Percentiles rank a stretch among this genome's conserved stretches.
Evolutionary conservation across 768 basidiomycete genomes (phyloP).

Genomic region (Pisolithus orientalis): DNA sequence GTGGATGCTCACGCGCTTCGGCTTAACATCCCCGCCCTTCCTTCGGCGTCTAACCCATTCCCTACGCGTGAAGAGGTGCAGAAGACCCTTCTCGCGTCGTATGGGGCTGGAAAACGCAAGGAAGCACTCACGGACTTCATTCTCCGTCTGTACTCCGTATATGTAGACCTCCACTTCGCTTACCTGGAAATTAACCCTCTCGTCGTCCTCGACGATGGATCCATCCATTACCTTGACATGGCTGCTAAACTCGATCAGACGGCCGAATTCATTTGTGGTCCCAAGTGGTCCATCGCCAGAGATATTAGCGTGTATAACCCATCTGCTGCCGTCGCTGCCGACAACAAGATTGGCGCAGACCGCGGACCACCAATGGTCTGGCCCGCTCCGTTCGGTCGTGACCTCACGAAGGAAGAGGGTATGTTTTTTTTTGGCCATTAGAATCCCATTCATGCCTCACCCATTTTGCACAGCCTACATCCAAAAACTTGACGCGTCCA

Average conservation of each 20-base stretch:
- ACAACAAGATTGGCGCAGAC: constrained; percentile 68
- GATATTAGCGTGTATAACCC: constrained; percentile 73
- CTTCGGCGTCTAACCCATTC: constrained; percentile 45
- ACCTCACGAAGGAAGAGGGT: constrained; percentile 91
- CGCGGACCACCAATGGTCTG: constrained; percentile 97
- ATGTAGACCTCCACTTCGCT: constrained; percentile 98
- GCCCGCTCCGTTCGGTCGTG: constrained; percentile 94
- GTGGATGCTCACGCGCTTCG: constrained; percentile 96
- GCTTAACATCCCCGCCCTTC: constrained; percentile 70
- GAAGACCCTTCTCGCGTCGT: constrained; percentile 60
- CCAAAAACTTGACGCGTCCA: constrained; percentile 94
- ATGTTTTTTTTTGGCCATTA: not conserved
- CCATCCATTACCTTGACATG: constrained; percentile 97
- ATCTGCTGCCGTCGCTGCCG: constrained; percentile 27
- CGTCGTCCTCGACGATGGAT: constrained; percentile 77
- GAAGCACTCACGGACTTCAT: constrained; percentile 94
- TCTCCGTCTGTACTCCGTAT: constrained; percentile 91
- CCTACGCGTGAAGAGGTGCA: constrained; percentile 75
- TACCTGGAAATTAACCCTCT: constrained; percentile 99
- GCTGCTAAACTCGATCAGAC: constrained; percentile 99
- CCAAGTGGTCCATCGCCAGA: constrained; percentile 97
- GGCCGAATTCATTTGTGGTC: constrained; percentile 95
- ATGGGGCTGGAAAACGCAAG: constrained; percentile 82
- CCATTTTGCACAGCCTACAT: constrained; percentile 64
- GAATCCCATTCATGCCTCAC: not conserved